Evolutionary conservation across 2,329 filamentous ascomycete genomes (phyloP), one percentile per base, ranked within the genome.

Genomic region (Arthrobotrys musiformis): DNA sequence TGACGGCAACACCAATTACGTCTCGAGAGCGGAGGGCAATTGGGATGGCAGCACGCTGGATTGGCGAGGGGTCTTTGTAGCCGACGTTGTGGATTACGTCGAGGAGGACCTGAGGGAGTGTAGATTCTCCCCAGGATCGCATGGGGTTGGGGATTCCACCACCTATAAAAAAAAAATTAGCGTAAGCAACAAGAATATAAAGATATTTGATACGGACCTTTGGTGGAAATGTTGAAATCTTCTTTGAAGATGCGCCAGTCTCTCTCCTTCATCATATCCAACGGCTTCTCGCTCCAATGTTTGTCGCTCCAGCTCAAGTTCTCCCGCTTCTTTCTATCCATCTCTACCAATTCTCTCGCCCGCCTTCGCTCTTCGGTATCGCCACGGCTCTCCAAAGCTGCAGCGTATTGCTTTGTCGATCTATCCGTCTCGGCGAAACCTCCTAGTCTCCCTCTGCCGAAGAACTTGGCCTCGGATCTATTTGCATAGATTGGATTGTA

Each of bases 241-340:
- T 98, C 95, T 85, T 98, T 99, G 89, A 99, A 97, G 81, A 99
- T 98, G 82, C 95, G 92, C 95, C 95, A 99, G 84, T 99, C 95
- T 83, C 95, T 88, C 85, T 98, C 94, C 79, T 93, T 92, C 95
- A 99, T 99, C 81, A 97, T 92, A 13, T 92, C 90, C 79, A 98
- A 86, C 78, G 88, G 88, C 89, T 99, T 99, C 82, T 97, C 93
- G 68, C 92, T 93, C 95, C 95, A 99, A 84, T 97, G 93, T 83
- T 94, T 94, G 81, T 96, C 94, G 70, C 97, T 87, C 35, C 90
- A 91, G 79, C 91, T 93, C 78, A 91, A 88, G 0, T 86, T 85
- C 81, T 96, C 91, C 81, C 90, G 91, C 30, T 91, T 89, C 79
- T 90, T 88, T 75, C 91, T 86, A 84, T 96, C 93, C 88, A 94